phyloP scores from a whole-genome alignment of 345 rosid genomes.

The Eucalyptus victrix region DNA sequence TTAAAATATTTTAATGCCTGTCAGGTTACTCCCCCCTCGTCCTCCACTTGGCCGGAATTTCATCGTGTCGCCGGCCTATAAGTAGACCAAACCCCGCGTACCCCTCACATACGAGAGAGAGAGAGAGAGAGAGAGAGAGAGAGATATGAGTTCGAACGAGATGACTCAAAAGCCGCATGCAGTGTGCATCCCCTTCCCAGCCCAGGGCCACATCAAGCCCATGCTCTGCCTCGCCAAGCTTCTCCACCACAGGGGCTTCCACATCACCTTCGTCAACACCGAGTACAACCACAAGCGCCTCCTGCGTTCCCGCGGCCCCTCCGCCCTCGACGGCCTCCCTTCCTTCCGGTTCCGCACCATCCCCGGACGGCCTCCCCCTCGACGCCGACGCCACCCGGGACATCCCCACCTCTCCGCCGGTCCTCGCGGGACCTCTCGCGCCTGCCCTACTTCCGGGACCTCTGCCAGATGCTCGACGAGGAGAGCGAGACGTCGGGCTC shows the following conservation, averaged over 20 bases:
- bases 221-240: not conserved
- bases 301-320: not conserved
- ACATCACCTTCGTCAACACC: not conserved
- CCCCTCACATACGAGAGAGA: too few species aligned
- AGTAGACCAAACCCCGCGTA: too few species aligned
- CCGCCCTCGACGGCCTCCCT: not conserved
- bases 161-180: not conserved
- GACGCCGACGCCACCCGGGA: not conserved
- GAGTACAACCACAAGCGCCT: not conserved
- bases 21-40: too few species aligned
- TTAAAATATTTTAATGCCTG: too few species aligned
- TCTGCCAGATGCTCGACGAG: slow-evolving; percentile 5
- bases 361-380: slow-evolving; percentile 25
- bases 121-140: not conserved
- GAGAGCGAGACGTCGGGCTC: not conserved
- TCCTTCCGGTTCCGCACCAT: slow-evolving; percentile 14
- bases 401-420: slow-evolving; percentile 9
- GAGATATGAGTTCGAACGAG: not conserved
- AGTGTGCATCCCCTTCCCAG: not conserved
- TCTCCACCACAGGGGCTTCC: not conserved
- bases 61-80: too few species aligned
- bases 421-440: slow-evolving; percentile 8
- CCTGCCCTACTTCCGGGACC: slow-evolving; percentile 14
- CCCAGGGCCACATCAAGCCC: not conserved
- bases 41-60: too few species aligned